Evolutionary conservation across 1,139 yeast species (phyloP), one percentile per base, ranked within the genome.

Genomic region (Saccharomyces hybrid): DNA sequence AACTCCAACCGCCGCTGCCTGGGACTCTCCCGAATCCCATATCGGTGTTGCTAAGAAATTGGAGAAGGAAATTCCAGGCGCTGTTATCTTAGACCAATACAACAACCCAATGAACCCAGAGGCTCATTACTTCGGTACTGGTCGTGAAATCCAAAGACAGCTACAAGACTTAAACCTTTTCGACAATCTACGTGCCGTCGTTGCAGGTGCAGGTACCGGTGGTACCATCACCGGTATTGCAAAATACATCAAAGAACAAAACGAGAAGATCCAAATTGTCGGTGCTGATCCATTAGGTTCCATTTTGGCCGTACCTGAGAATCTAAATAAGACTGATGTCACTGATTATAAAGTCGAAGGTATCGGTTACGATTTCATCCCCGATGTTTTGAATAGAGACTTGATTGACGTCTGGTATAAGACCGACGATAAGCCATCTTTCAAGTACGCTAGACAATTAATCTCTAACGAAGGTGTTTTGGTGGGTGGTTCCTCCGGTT

Each of bases 171-270:
- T 68, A 28, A 55, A 60, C 21, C 80, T 90, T 47, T 75, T 80
- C 47, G 90, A 93, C 51, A 79, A 84, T 62, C 77, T 88, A 56
- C 82, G 83, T 57, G 89, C 84, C 62, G 76, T 88, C 52, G 87
- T 88, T 57, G 96, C 96, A 49, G 96, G 96, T 71, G 95, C 95
- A 7, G 95, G 95, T 73, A 88, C 96, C 58, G 96, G 91, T 32
- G 91, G 91, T 32, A 93, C 99, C 2, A 88, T 91, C 49, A 78
- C 96, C 3, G 96, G 96, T 75, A 85, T 86, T 64, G 81, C 95
- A 53, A 79, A 78, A 64, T 88, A 85, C 66, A 78, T 88, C 69
- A 87, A 87, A 74, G 88, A 83, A 70, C 80, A 86, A 72, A 80
- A 86, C 71, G 73, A 83, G 42, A 72, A 80, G 32, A 75, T 88